A percentile compares a stretch with the other conserved stretches of the same genome.
These are phyloP conservation scores for Ciborinia camelliae DNA, from an alignment of 2,329 filamentous ascomycete genomes.

Conservation along the genomic window DNA sequence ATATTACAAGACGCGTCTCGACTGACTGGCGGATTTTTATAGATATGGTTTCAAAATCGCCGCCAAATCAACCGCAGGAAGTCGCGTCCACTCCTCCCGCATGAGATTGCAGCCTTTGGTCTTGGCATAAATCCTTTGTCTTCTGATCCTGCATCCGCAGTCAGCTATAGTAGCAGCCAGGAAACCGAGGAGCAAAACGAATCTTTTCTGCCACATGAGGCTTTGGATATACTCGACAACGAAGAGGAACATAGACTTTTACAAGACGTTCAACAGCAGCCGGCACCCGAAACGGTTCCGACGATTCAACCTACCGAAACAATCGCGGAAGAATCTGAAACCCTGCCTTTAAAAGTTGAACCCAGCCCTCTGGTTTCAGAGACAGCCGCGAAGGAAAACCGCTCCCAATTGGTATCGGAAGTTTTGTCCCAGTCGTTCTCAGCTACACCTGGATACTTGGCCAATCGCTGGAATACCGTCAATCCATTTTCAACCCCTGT, in stretches of 20 bases:
- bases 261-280: not conserved
- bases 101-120: constrained; percentile 66
- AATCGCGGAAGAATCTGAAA: not conserved
- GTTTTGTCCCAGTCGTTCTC: constrained; percentile 33
- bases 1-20: constrained; percentile 21
- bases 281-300: not conserved
- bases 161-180: constrained; percentile 29
- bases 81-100: constrained; percentile 74
- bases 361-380: not conserved
- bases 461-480: constrained; percentile 54
- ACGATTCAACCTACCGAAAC: not conserved
- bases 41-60: constrained; percentile 99
- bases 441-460: constrained; percentile 37
- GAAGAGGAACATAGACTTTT: constrained; percentile 13
- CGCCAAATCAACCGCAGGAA: constrained; percentile 90
- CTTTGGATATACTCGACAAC: constrained; percentile 1
- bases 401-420: constrained; percentile 25
- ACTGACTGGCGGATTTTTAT: not conserved
- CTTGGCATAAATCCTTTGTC: constrained; percentile 43
- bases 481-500: constrained; percentile 51
- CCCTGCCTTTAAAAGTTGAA: not conserved
- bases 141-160: constrained; percentile 32
- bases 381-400: constrained; percentile 19
- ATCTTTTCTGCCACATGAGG: constrained; percentile 9
- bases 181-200: constrained; percentile 21